Evolutionary conservation across 164 flowering plant genomes (phyloP).

Genomic region (Platanus orientalis): DNA sequence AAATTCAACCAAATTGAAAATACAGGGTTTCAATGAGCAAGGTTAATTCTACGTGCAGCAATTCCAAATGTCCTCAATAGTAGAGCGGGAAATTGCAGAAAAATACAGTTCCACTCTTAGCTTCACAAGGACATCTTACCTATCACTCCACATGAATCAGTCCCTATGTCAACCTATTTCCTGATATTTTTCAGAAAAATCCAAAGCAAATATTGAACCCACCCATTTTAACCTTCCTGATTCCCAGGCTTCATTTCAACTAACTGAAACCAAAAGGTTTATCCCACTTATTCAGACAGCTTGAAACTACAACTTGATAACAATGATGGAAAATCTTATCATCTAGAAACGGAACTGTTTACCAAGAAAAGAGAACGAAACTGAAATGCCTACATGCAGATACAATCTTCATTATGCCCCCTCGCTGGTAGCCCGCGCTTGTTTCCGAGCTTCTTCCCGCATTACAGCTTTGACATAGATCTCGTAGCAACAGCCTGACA

Average conservation of each 20-base stretch:
- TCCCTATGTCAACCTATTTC: not conserved
- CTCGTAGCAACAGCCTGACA: slow-evolving; percentile 35
- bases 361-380: not conserved
- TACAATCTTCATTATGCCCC: not conserved
- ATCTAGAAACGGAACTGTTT: not conserved
- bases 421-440: not conserved
- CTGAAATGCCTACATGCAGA: not conserved
- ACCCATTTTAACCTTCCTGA: not conserved
- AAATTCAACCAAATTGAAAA: not conserved
- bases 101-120: not conserved
- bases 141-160: not conserved
- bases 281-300: slow-evolving; percentile 5
- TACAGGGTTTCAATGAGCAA: not conserved
- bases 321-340: not conserved
- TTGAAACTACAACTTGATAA: not conserved
- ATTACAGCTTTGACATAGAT: slow-evolving; percentile 20
- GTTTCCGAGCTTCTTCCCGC: slow-evolving; percentile 16
- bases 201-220: not conserved
- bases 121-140: not conserved
- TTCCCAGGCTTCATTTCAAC: slow-evolving; percentile 2
- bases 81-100: too few relatives aligned
- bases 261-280: not conserved
- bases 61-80: too few relatives aligned
- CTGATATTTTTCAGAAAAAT: not conserved
- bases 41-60: not conserved